Percentiles rank a stretch among this genome's conserved stretches.
Evolutionary conservation across 495 filamentous ascomycete genomes (phyloP).

Genomic region (Penicillium psychrofluorescens): DNA sequence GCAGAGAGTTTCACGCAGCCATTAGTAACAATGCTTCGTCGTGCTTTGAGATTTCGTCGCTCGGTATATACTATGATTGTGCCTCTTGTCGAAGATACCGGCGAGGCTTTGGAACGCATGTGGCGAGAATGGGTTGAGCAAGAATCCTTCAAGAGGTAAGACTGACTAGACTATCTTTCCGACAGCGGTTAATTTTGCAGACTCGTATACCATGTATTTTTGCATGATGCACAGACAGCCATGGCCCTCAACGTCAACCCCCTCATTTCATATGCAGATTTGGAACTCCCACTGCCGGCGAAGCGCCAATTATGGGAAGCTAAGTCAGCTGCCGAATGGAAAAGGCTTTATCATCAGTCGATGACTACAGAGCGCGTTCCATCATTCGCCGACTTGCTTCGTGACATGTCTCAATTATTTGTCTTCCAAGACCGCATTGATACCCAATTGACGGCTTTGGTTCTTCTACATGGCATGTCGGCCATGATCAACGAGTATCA

Average conservation of each 20-base stretch:
- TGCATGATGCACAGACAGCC: conserved; percentile 51
- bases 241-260: conserved; percentile 50
- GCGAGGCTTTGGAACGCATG: conserved; percentile 42
- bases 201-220: conserved; percentile 49
- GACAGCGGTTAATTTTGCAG: conserved; percentile 16
- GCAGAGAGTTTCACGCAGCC: conserved; percentile 52
- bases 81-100: conserved; percentile 36
- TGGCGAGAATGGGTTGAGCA: conserved; percentile 54
- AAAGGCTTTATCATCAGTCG: conserved; percentile 34
- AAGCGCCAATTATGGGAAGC: conserved; percentile 51
- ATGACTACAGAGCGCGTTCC: conserved; percentile 29
- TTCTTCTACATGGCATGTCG: conserved; percentile 52
- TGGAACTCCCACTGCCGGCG: conserved; percentile 51
- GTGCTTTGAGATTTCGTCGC: conserved; percentile 18
- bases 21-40: conserved; percentile 44
- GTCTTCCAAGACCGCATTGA: conserved; percentile 38
- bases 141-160: conserved; percentile 46
- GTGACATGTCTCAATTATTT: conserved; percentile 40
- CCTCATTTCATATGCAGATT: conserved; percentile 56
- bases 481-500: conserved; percentile 53
- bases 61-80: conserved; percentile 40
- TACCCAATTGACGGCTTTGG: conserved; percentile 39
- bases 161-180: no score
- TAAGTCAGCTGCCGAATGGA: conserved; percentile 48
- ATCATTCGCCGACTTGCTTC: conserved; percentile 43